Conservation (phyloP, 2,329 filamentous ascomycete genomes). For the Hypoxylon sp. region DNA sequence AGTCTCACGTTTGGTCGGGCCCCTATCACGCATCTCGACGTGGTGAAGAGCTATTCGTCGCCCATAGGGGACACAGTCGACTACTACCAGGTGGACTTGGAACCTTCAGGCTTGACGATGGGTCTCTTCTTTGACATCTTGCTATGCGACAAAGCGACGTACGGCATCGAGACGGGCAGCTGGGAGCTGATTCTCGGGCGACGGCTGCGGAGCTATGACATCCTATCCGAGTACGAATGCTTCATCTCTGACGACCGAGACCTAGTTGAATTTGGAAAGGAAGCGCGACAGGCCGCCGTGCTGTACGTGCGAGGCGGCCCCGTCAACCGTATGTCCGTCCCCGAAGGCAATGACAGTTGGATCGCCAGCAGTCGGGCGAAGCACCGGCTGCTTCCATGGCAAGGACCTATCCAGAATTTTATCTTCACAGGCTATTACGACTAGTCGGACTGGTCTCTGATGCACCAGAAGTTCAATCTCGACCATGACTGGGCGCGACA, state of each 20-base stretch:
- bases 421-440: constrained; percentile 26
- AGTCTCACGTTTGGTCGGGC: constrained; percentile 30
- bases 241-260: constrained; percentile 34
- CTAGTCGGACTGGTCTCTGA: not conserved
- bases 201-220: constrained; percentile 33
- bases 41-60: constrained; percentile 31
- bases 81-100: constrained; percentile 36
- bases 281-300: constrained; percentile 33
- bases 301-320: constrained; percentile 34
- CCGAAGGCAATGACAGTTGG: constrained; percentile 11
- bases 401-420: constrained; percentile 31
- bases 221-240: constrained; percentile 33
- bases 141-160: constrained; percentile 31
- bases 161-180: constrained; percentile 29
- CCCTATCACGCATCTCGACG: constrained; percentile 38
- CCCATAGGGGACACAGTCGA: constrained; percentile 24
- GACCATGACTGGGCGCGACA: no score
- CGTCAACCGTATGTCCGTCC: not conserved
- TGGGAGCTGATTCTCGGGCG: constrained; percentile 37
- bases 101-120: constrained; percentile 34
- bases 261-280: constrained; percentile 28
- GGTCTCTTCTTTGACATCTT: constrained; percentile 37
- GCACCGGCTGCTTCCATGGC: constrained; percentile 29
- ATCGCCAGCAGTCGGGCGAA: constrained; percentile 8
- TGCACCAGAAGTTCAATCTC: not conserved